Percentiles rank a stretch among this genome's conserved stretches.
phyloP scores from a whole-genome alignment of 2,329 filamentous ascomycete genomes.

The Lachnum nothofagi region DNA sequence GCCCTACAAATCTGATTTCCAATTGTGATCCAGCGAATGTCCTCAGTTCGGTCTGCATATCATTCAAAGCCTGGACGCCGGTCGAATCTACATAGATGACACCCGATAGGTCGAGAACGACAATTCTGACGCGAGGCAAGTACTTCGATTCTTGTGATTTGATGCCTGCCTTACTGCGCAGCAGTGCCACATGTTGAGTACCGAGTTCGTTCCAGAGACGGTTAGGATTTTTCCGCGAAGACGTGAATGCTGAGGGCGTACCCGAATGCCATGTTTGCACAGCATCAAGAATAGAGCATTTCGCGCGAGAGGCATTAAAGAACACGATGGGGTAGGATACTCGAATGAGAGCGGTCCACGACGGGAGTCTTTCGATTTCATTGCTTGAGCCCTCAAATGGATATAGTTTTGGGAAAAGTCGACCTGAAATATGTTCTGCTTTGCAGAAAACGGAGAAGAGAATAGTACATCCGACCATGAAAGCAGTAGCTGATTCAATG shows the following conservation, averaged over 20 bases:
- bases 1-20: conserved; percentile 13
- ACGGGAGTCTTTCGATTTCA: not conserved
- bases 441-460: conserved; percentile 11
- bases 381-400: not conserved
- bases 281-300: conserved; percentile 5
- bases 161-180: conserved; percentile 2
- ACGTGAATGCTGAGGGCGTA: not conserved
- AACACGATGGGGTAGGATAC: conserved; percentile 11
- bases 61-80: conserved; percentile 13
- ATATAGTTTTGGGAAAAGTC: not conserved
- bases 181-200: not conserved
- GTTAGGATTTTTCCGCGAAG: not conserved
- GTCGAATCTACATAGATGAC: conserved; percentile 14
- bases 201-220: conserved; percentile 1
- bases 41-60: conserved; percentile 6
- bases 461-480: conserved; percentile 11
- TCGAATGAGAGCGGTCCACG: conserved; percentile 1
- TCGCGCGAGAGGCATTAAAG: conserved; percentile 11
- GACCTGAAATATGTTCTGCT: not conserved
- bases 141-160: not conserved
- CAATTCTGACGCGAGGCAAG: conserved; percentile 1
- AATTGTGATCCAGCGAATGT: conserved; percentile 4
- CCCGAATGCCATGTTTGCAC: conserved; percentile 5
- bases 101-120: conserved; percentile 11
- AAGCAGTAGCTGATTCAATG: conserved; percentile 12